These are phyloP conservation scores for Mycena epipterygia DNA, from an alignment of 768 basidiomycete species.

Conservation along the genomic window DNA sequence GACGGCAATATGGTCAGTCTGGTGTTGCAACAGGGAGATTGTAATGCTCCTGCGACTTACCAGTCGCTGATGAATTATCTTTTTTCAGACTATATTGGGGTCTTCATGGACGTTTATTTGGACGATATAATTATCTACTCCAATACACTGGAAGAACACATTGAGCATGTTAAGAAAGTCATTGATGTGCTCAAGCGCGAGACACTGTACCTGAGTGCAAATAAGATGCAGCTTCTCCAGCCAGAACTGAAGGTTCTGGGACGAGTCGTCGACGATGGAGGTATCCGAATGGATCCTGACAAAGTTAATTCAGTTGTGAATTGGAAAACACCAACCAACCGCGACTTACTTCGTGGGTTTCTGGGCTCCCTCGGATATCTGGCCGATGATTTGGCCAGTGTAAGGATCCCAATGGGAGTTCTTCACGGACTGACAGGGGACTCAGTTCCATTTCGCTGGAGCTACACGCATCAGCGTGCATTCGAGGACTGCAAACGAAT, in stretches of 20 bases:
- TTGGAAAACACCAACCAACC: background rate
- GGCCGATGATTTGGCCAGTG: background rate
- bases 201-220: background rate
- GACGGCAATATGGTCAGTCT: background rate
- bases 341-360: background rate
- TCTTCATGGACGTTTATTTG: too few species aligned
- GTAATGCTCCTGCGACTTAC: too few species aligned
- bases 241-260: background rate
- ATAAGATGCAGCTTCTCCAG: background rate
- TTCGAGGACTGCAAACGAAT: background rate
- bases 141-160: background rate
- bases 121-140: background rate
- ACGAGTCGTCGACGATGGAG: background rate
- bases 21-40: background rate
- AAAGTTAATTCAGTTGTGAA: background rate
- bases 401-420: background rate
- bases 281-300: background rate
- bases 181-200: background rate
- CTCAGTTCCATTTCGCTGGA: background rate
- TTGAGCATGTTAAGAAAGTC: background rate
- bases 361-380: background rate
- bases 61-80: too few species aligned
- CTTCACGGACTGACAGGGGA: background rate
- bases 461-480: background rate
- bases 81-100: too few species aligned